Conservation (phyloP, 352 stramenopile genomes). For the Globisporangium okanoganense region DNA sequence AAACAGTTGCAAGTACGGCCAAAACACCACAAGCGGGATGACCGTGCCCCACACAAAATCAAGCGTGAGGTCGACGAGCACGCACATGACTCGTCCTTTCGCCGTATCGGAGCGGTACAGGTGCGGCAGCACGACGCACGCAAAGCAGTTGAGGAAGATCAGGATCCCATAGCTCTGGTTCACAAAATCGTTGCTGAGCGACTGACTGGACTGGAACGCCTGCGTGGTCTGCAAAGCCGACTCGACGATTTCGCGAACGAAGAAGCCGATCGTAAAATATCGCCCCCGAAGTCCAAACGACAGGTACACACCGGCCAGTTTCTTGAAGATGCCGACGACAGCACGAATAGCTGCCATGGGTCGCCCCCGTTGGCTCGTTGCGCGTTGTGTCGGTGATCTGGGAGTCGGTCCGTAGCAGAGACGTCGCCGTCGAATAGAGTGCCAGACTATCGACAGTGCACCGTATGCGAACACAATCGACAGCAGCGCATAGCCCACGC, state of each 20-base stretch:
- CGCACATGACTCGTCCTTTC: neutral
- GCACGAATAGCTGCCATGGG: neutral
- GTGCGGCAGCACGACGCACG: neutral
- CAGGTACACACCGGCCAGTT: neutral
- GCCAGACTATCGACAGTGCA: conserved; percentile 7
- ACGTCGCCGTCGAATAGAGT: neutral
- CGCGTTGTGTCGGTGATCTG: neutral
- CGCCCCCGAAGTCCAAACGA: neutral
- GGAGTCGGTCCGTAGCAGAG: neutral
- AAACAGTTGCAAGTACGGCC: conserved; percentile 11
- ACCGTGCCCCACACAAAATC: conserved; percentile 23
- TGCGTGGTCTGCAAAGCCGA: neutral
- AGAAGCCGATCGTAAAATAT: neutral
- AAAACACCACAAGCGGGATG: conserved; percentile 19
- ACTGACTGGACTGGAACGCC: neutral
- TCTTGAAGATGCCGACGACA: neutral
- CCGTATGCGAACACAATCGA: conserved; percentile 6
- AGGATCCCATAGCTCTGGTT: neutral
- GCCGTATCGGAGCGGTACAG: neutral
- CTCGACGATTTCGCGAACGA: neutral
- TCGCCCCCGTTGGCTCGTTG: neutral
- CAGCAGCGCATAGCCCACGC: conserved; percentile 4
- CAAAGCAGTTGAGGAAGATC: conserved; percentile 2
- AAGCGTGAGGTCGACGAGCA: conserved; percentile 7
- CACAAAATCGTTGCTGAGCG: neutral